Evolutionary conservation across 2,329 filamentous ascomycete genomes (phyloP).

Genomic region (Colletotrichum eremochloae): DNA sequence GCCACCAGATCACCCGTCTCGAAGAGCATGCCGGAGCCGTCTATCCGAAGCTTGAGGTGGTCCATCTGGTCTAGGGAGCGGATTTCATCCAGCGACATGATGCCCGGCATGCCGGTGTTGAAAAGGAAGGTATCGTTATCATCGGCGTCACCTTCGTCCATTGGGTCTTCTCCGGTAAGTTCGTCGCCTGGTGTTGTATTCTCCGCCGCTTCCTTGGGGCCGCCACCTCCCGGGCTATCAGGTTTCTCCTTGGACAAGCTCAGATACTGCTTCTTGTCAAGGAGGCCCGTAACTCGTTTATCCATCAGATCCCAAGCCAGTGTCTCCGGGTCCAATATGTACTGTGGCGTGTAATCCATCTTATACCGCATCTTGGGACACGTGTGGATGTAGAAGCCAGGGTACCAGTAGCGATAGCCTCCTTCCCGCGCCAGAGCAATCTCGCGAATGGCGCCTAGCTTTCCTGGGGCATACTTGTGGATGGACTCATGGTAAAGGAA

Average conservation of each 20-base stretch:
- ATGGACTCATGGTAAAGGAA: conserved; percentile 85
- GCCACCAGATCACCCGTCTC: conserved; percentile 65
- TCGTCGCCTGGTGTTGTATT: neutral
- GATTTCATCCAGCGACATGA: conserved; percentile 69
- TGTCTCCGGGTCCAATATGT: conserved; percentile 78
- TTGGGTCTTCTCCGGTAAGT: conserved; percentile 35
- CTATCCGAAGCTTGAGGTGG: conserved; percentile 67
- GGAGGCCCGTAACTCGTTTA: conserved; percentile 60
- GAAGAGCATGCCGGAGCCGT: conserved; percentile 54
- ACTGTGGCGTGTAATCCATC: conserved; percentile 81
- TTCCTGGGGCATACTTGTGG: conserved; percentile 77
- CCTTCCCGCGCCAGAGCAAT: conserved; percentile 77
- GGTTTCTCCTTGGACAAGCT: conserved; percentile 55
- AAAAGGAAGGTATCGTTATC: conserved; percentile 61
- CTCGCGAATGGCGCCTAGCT: conserved; percentile 81
- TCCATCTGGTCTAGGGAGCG: conserved; percentile 69
- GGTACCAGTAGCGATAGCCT: conserved; percentile 83
- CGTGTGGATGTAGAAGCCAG: conserved; percentile 83
- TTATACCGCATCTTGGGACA: conserved; percentile 91
- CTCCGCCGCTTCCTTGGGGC: conserved; percentile 35
- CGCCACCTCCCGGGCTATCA: conserved; percentile 46
- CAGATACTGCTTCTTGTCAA: conserved; percentile 70
- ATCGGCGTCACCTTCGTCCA: conserved; percentile 2
- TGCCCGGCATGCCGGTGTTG: conserved; percentile 74
- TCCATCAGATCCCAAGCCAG: conserved; percentile 73